These are phyloP conservation scores for Plectosphaerella plurivora DNA, from an alignment of 2,329 filamentous ascomycete genomes.

Conservation along the genomic window DNA sequence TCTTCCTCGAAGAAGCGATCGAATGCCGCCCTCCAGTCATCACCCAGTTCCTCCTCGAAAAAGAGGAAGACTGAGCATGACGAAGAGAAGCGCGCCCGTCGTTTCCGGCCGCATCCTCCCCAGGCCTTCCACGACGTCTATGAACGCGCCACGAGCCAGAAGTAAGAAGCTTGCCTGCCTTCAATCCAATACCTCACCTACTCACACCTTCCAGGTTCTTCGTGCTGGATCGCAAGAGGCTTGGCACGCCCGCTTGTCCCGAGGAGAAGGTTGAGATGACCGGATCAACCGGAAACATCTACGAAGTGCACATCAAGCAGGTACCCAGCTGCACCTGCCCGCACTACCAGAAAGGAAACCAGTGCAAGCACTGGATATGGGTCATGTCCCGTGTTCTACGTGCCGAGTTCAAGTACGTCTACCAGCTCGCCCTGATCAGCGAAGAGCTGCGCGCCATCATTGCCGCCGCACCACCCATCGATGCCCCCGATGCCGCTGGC, in stretches of 20 bases:
- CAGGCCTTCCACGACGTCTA: constrained; percentile 30
- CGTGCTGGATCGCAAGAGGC: constrained; percentile 34
- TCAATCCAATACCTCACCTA: too few species aligned
- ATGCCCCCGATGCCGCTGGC: constrained; percentile 21
- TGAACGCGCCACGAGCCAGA: constrained; percentile 33
- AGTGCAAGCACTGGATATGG: constrained; percentile 53
- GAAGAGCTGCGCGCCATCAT: constrained; percentile 58
- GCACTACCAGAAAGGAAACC: constrained; percentile 45
- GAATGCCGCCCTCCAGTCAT: too few species aligned
- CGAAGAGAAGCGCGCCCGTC: constrained; percentile 29
- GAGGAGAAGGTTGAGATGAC: constrained; percentile 54
- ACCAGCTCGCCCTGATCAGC: constrained; percentile 57
- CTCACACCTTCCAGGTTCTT: constrained; percentile 27
- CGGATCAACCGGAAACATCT: constrained; percentile 63
- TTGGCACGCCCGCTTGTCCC: constrained; percentile 29
- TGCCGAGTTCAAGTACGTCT: constrained; percentile 50
- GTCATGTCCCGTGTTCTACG: constrained; percentile 56
- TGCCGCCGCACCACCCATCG: constrained; percentile 45
- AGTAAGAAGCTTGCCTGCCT: constrained; percentile 14
- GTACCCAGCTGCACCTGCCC: constrained; percentile 53
- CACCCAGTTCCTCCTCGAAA: too few species aligned
- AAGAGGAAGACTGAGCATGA: too few species aligned
- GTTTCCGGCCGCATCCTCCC: constrained; percentile 27
- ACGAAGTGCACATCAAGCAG: constrained; percentile 50
- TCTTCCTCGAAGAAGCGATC: too few species aligned